Percentiles rank a stretch among this genome's conserved stretches.
Conservation (phyloP, 306 rosid genomes). For the Carpinus fangiana region DNA sequence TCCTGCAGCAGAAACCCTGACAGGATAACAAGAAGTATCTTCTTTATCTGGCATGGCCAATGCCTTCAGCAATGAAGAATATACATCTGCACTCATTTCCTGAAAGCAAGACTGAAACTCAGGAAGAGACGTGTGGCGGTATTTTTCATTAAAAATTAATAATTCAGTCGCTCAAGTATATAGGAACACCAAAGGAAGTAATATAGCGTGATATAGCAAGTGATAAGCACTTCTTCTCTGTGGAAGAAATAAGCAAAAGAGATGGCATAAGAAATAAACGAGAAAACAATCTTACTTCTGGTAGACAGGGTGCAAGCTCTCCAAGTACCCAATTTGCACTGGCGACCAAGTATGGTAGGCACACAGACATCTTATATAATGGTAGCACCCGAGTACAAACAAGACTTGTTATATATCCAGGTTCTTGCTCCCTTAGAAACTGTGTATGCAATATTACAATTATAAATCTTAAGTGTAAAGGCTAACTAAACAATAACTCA, state of each 20-base stretch:
- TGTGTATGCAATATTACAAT: constrained; percentile 34
- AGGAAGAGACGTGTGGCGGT: constrained; percentile 9
- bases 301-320: constrained; percentile 81
- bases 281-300: constrained; percentile 55
- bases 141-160: constrained; percentile 4
- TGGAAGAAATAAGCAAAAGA: neutral
- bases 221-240: neutral
- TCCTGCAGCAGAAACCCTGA: constrained; percentile 88
- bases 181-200: constrained; percentile 6
- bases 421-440: constrained; percentile 85
- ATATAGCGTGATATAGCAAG: constrained; percentile 3
- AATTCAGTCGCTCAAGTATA: neutral
- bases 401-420: constrained; percentile 51
- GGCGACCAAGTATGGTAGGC: constrained; percentile 68
- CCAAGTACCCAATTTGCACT: constrained; percentile 96
- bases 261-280: constrained; percentile 29
- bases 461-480: constrained; percentile 6
- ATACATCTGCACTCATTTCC: constrained; percentile 78
- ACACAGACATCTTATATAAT: constrained; percentile 45
- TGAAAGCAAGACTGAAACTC: constrained; percentile 40
- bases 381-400: constrained; percentile 67
- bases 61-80: constrained; percentile 72
- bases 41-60: constrained; percentile 62
- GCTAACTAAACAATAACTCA: constrained; percentile 18
- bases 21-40: constrained; percentile 75